These are phyloP conservation scores for Hepatocystis sp. DNA, from an alignment of 169 alveolate genomes.

Conservation along the genomic window DNA sequence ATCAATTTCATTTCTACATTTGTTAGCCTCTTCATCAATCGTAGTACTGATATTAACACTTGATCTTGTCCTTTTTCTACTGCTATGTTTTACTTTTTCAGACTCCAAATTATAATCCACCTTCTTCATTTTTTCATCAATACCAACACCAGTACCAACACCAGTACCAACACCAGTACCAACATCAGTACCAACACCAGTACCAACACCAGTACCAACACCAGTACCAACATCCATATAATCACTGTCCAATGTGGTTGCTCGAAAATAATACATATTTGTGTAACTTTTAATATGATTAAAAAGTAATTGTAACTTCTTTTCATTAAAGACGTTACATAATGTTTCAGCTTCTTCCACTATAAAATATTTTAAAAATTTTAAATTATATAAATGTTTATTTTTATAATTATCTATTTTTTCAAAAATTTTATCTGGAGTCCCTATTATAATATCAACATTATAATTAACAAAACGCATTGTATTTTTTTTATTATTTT, in stretches of 20 bases:
- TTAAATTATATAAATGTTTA: conserved; percentile 74
- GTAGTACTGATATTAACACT: background rate
- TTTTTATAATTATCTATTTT: conserved; percentile 61
- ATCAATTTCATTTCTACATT: too few species aligned
- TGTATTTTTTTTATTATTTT: conserved; percentile 1
- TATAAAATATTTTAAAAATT: conserved; percentile 61
- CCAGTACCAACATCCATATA: background rate
- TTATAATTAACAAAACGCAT: conserved; percentile 32
- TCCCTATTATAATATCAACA: conserved; percentile 58
- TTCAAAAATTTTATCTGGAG: conserved; percentile 76
- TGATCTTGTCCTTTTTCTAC: background rate
- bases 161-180: background rate
- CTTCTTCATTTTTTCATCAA: background rate
- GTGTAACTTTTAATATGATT: conserved; percentile 62
- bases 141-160: background rate
- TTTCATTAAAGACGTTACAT: conserved; percentile 67
- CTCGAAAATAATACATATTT: conserved; percentile 67
- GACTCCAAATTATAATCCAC: too few species aligned
- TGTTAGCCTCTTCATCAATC: background rate
- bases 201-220: background rate
- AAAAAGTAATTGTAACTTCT: conserved; percentile 51
- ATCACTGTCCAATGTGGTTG: background rate
- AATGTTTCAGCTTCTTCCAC: conserved; percentile 64
- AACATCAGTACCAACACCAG: background rate
- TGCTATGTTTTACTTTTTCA: background rate